Percentiles rank a stretch among this genome's conserved stretches.
phyloP scores from a whole-genome alignment of 176 grass and related monocot genomes.

The Phyllostachys edulis region DNA sequence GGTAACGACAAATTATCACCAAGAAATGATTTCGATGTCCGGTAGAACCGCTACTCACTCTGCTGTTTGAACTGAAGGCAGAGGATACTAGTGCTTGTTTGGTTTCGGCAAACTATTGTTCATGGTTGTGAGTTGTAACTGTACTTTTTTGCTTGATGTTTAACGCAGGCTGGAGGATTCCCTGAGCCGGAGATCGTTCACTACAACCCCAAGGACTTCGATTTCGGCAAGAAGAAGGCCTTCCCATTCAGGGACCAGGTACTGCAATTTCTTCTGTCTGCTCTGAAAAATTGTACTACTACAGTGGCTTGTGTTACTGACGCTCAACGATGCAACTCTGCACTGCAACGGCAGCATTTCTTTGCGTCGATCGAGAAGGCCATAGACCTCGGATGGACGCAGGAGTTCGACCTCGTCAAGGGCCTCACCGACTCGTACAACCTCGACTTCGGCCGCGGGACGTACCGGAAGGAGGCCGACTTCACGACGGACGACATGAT shows the following conservation, averaged over 20 bases:
- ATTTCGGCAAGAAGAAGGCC: conserved; percentile 94
- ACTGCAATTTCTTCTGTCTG: neutral
- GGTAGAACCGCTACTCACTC: neutral
- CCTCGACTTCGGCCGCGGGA: conserved; percentile 89
- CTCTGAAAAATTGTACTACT: neutral
- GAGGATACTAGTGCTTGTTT: too few relatives aligned
- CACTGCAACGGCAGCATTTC: conserved; percentile 63
- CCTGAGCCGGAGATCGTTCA: conserved; percentile 89
- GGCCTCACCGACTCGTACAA: conserved; percentile 85
- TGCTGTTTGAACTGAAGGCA: neutral
- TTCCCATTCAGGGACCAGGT: conserved; percentile 98
- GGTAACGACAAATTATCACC: conserved; percentile 36
- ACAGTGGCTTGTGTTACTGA: neutral
- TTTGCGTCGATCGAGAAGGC: conserved; percentile 91
- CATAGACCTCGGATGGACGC: conserved; percentile 51
- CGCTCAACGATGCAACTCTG: neutral
- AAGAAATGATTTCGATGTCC: neutral
- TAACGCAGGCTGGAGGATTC: conserved; percentile 69
- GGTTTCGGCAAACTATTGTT: too few relatives aligned
- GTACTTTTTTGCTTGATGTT: neutral
- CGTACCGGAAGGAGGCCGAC: conserved; percentile 70
- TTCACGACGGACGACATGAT: conserved; percentile 96
- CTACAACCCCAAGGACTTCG: conserved; percentile 91
- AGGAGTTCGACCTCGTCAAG: conserved; percentile 64
- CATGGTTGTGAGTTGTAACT: neutral